Base-by-base conservation (phyloP, 176 grass and related monocot genomes). In the Ampelocalamus luodianensis region DNA sequence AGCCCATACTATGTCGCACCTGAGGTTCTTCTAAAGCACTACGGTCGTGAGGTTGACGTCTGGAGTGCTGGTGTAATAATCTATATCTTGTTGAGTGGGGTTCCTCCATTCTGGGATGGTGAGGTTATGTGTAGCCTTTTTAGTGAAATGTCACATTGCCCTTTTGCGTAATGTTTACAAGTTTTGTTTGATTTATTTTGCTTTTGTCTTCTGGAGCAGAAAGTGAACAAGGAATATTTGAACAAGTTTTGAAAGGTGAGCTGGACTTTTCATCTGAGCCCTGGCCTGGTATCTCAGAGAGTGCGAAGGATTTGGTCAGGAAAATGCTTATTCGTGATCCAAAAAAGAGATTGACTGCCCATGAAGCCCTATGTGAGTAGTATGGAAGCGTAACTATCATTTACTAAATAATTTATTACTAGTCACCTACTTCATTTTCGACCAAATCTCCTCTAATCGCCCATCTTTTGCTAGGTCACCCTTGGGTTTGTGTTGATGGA, bases 11-110 rank as follows among this genome's bases (percentile, higher is more conserved):
- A 94, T 64, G 89, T 94, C 12, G 92, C 92, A 87, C 92, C 92
- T 26, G 92, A 94, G 85, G 92, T 94, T 87, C 84, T 94, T 22
- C 24, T 89, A 24, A 94, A 94, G 70, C 58, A 78, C 43, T 94
- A 94, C 81, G 92, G 87, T 38, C 87, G 86, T 48, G 92, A 91
- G 67, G 86, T 88, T 77, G 92, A 94, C 17, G 92, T 94, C 29
- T 94, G 92, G 92, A 94, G 92, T 87, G 92, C 92, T 79, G 92
- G 92, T 62, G 89, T 94, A 55, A 94, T 94, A 76, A 85, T 94
- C 32, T 94, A 94, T 84, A 94, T 94, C 66, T 83, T 94, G 79
- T 87, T 94, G 68, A 91, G 92, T 89, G 92, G 92, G 68, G 89
- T 94, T 2, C 92, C 92, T 87, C 92, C 92, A 42, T 94, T 94